Evolutionary conservation across 352 stramenopile genomes (phyloP), one percentile per base, ranked within the genome.

Genomic region (Globisporangium lucens): DNA sequence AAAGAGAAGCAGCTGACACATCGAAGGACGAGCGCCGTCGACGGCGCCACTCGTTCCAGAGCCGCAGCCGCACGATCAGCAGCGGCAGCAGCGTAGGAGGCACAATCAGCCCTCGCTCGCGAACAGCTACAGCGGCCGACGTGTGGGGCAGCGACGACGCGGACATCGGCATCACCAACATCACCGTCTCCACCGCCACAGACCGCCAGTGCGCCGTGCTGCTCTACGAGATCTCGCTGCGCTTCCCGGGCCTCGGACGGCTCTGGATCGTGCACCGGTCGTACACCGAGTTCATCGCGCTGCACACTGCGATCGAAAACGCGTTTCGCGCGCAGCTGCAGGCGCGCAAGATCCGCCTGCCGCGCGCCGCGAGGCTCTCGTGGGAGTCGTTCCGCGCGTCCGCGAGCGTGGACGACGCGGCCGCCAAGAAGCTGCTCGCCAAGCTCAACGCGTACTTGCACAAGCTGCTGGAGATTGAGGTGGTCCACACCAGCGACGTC

Each of bases 381-480:
- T 85, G 72, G 73, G 75, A 76, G 67, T 61, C 75, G 7, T 72
- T 81, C 43, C 63, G 66, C 1, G 67, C 49, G 33, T 59, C 70
- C 24, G 57, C 68, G 46, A 53, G 67, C 6, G 52, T 38, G 0
- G 70, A 75, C 1, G 70, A 77, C 30, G 46, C 66, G 22, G 67
- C 74, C 8, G 69, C 78, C 3, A 67, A 77, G 62, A 77, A 79
- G 24, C 71, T 86, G 30, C 68, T 73, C n/a, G 66, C 72, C 29
- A 76, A 83, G 62, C 70, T 91, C 33, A 91, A 89, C 64, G 66
- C 72, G 30, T 91, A 91, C 55, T 56, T 91, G 64, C 83, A 83
- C 66, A 78, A 80, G 56, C 68, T 91, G 33, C 67, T 91, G 49
- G 83, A 88, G 70, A 76, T 89, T 36, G 75, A 84, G 51, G 75